These are phyloP conservation scores for Fusarium equiseti DNA, from an alignment of 2,329 filamentous ascomycete genomes.

Conservation along the genomic window DNA sequence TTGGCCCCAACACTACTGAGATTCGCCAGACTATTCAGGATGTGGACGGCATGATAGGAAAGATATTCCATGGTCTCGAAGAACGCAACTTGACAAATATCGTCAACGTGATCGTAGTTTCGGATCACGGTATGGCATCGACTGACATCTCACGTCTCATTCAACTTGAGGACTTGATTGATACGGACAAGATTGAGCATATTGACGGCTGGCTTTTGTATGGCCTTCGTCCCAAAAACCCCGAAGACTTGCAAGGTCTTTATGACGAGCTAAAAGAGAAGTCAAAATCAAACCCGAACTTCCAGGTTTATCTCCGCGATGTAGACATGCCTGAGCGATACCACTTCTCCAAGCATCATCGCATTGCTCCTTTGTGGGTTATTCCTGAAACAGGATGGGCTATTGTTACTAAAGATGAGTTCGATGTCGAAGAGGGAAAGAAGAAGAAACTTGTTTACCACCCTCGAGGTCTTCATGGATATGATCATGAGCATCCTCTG, in stretches of 20 bases:
- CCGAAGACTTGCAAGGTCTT: constrained; percentile 73
- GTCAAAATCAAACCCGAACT: constrained; percentile 71
- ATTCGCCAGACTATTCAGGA: constrained; percentile 80
- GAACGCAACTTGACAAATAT: constrained; percentile 86
- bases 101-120: constrained; percentile 95
- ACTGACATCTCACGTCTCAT: constrained; percentile 84
- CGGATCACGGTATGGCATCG: constrained; percentile 98
- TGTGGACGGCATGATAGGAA: constrained; percentile 86
- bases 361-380: constrained; percentile 96
- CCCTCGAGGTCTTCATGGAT: constrained; percentile 89
- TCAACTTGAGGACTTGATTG: constrained; percentile 90
- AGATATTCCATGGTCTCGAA: constrained; percentile 81
- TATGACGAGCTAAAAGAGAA: constrained; percentile 72
- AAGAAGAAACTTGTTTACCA: constrained; percentile 76
- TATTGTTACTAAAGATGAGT: constrained; percentile 83
- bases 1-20: constrained; percentile 94
- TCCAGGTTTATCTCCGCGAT: constrained; percentile 89
- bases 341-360: constrained; percentile 87
- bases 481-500: constrained; percentile 92
- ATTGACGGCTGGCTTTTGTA: constrained; percentile 95
- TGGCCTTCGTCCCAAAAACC: constrained; percentile 83
- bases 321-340: constrained; percentile 92
- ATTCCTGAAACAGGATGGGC: constrained; percentile 94
- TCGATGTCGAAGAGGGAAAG: constrained; percentile 75
- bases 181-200: constrained; percentile 81